Percentiles rank a stretch among this genome's conserved stretches.
Evolutionary conservation across 768 basidiomycete genomes (phyloP).

Genomic region (Hericium rajendrae): DNA sequence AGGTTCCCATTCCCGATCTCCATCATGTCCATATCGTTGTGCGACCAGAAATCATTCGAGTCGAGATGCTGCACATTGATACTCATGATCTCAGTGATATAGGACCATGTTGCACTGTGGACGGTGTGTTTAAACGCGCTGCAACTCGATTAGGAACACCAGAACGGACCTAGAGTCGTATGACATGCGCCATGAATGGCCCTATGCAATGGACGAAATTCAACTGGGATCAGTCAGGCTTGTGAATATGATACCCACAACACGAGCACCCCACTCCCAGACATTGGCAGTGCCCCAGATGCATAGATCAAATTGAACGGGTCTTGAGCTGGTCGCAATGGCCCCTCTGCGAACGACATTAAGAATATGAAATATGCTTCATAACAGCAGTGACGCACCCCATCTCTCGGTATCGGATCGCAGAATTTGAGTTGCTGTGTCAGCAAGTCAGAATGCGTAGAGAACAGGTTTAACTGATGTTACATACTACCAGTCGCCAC

Average conservation of each 20-base stretch:
- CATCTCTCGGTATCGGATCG: slow-evolving; percentile 47
- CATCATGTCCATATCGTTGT: slow-evolving; percentile 57
- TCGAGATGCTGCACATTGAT: slow-evolving; percentile 33
- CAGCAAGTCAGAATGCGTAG: neutral
- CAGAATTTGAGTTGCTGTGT: slow-evolving; percentile 45
- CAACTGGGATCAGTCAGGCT: neutral
- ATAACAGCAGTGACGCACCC: slow-evolving; percentile 24
- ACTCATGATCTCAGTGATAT: slow-evolving; percentile 35
- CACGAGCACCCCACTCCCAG: slow-evolving; percentile 50
- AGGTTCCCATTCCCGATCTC: slow-evolving; percentile 39
- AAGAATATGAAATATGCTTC: neutral
- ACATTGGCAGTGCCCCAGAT: slow-evolving; percentile 47
- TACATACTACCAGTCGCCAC: slow-evolving; percentile 42
- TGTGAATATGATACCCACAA: slow-evolving; percentile 23
- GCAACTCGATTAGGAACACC: neutral
- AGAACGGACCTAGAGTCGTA: slow-evolving; percentile 30
- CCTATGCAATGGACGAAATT: slow-evolving; percentile 19
- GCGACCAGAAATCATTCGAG: slow-evolving; percentile 35
- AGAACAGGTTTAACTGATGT: neutral
- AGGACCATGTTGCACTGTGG: slow-evolving; percentile 36
- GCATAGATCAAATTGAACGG: slow-evolving; percentile 42
- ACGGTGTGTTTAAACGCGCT: neutral
- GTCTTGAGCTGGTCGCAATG: slow-evolving; percentile 32
- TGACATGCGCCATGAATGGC: slow-evolving; percentile 48
- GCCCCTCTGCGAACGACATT: slow-evolving; percentile 28